Evolutionary conservation across 1,284 basidiomycete genomes (phyloP), one percentile per base, ranked within the genome.

Genomic region (Moesziomyces parantarcticus): DNA sequence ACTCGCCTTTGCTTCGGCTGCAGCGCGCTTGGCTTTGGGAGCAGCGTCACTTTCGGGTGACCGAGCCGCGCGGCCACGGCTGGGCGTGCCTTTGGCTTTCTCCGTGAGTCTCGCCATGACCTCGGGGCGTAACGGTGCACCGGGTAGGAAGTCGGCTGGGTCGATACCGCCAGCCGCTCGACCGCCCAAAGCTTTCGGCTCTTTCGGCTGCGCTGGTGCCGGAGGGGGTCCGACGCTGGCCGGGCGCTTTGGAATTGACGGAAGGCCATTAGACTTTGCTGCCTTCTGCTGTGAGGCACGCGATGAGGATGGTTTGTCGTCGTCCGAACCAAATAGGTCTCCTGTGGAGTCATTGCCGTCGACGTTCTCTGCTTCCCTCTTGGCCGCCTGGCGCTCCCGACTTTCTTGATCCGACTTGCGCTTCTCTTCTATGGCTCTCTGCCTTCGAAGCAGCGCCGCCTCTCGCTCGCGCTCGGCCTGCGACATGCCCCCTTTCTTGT

Each of bases 91-190:
- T 41, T 59, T 58, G 13, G 52, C 46, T 52, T 58, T 74, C 40
- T 70, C 56, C 7, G 58, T 58, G 29, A 67, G 61, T 41, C 50
- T 56, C 4, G 58, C 55, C 58, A 61, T 65, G 4, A 58, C 59
- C 49, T 71, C 60, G 0, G 67, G 51, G 5, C 68, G 58, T 3
- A 75, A 22, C 26, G 72, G 69, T 13, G 72, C 76, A 7, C 73
- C 73, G n/a, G 76, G 72, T 10, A 77, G 54, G 43, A 72, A 77
- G 29, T 77, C 72, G 29, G 76, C 76, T 4, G 76, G 72, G 18
- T 71, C 66, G 52, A 72, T 61, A n/a, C 64, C 72, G 26, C 68
- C 62, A n/a, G 48, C 20, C 20, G 51, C 26, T 42, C 65, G 51
- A 16, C 36, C 13, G 20, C 53, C 50, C 25, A 58, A 51, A 5